phyloP scores from a whole-genome alignment of 169 alveolate genomes.

The Plasmodium malariae region DNA sequence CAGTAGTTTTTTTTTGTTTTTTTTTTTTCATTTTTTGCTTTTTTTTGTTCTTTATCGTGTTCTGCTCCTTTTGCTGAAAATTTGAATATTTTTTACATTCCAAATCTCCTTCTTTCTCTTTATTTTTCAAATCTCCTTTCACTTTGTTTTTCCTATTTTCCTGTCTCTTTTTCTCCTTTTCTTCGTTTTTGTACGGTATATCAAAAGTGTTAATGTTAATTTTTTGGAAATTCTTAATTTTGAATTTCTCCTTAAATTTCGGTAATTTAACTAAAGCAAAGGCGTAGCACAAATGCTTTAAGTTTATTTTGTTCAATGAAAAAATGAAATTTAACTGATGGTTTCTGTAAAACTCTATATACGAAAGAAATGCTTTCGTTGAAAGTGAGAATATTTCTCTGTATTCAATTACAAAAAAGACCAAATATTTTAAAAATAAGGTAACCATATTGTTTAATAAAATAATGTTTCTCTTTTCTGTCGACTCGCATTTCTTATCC shows the following conservation, averaged over 20 bases:
- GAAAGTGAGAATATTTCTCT: slow-evolving; percentile 56
- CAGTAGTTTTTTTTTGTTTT: slow-evolving; percentile 52
- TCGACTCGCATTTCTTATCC: background rate
- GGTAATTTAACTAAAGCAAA: slow-evolving; percentile 51
- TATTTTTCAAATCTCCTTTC: background rate
- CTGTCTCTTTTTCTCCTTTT: slow-evolving; percentile 44
- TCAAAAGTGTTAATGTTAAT: slow-evolving; percentile 27
- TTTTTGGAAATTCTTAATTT: slow-evolving; percentile 43
- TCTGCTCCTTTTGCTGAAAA: background rate
- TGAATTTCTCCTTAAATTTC: slow-evolving; percentile 35
- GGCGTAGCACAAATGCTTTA: slow-evolving; percentile 41
- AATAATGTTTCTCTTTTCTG: slow-evolving; percentile 6
- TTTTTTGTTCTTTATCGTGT: slow-evolving; percentile 9
- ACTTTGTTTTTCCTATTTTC: slow-evolving; percentile 24
- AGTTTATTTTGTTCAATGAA: slow-evolving; percentile 46
- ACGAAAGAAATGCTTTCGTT: slow-evolving; percentile 53
- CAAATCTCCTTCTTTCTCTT: background rate
- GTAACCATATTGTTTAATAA: slow-evolving; percentile 41
- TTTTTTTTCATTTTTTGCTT: slow-evolving; percentile 32
- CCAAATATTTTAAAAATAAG: slow-evolving; percentile 26
- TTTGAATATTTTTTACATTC: background rate
- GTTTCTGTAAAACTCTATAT: slow-evolving; percentile 59
- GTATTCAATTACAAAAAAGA: slow-evolving; percentile 49
- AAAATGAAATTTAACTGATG: slow-evolving; percentile 61
- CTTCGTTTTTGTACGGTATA: slow-evolving; percentile 35